Evolutionary conservation across 208 protist genomes (phyloP).

Genomic region (Porcisia hertigi): DNA sequence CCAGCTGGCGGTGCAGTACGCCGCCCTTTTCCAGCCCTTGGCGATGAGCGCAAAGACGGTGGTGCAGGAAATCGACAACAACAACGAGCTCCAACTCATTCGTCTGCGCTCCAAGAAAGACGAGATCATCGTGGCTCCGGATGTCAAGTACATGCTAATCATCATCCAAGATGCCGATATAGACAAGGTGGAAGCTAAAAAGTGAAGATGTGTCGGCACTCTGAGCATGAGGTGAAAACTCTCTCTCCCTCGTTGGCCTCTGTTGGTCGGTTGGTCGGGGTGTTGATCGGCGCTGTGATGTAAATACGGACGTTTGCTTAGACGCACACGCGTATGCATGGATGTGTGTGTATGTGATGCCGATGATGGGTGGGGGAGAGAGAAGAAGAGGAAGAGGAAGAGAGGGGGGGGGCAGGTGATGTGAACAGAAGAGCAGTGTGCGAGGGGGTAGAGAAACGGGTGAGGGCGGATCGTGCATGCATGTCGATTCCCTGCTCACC

Average conservation of each 20-base stretch:
- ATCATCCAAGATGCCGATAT: slow-evolving; percentile 84
- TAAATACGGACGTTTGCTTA: background rate
- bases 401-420: too few species aligned
- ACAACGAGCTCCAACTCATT: slow-evolving; percentile 95
- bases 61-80: slow-evolving; percentile 93
- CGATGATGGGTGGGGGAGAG: background rate
- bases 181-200: slow-evolving; percentile 30
- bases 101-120: slow-evolving; percentile 94
- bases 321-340: background rate
- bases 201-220: slow-evolving; percentile 1
- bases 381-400: background rate
- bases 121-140: slow-evolving; percentile 96
- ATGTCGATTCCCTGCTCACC: background rate
- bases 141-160: slow-evolving; percentile 90
- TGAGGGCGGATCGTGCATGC: background rate
- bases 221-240: background rate
- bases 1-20: slow-evolving; percentile 92
- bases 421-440: too few species aligned
- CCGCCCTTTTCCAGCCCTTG: slow-evolving; percentile 93
- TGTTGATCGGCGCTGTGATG: background rate
- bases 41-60: slow-evolving; percentile 89
- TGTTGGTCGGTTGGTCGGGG: background rate
- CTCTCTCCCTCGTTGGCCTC: background rate
- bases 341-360: slow-evolving; percentile 1
- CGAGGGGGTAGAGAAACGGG: too few species aligned